These are phyloP conservation scores for Calycina marina DNA, from an alignment of 2,329 filamentous ascomycete species.

Conservation along the genomic window DNA sequence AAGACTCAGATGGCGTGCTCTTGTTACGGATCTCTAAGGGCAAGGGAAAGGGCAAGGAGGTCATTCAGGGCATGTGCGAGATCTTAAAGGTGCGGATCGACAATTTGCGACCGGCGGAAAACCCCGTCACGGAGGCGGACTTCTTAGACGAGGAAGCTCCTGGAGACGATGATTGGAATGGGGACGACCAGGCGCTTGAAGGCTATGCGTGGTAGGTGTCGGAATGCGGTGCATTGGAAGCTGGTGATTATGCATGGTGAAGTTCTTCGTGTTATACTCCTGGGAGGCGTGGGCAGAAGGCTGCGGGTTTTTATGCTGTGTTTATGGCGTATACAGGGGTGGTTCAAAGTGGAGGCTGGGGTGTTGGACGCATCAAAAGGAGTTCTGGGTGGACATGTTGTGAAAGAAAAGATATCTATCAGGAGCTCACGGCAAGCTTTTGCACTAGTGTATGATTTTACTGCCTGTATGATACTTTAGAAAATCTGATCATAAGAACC, in stretches of 20 bases:
- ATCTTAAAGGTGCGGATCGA: conserved; percentile 60
- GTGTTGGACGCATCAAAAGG: too few relatives aligned
- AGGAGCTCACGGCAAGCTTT: too few relatives aligned
- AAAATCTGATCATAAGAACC: too few relatives aligned
- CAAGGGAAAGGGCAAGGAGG: conserved; percentile 24
- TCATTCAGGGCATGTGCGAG: conserved; percentile 55
- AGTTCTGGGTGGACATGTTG: too few relatives aligned
- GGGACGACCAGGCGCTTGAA: conserved; percentile 12
- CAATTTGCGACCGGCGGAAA: conserved; percentile 58
- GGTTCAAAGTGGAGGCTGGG: too few relatives aligned
- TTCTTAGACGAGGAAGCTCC: conserved; percentile 47
- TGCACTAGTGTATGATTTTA: too few relatives aligned
- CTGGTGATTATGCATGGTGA: not conserved
- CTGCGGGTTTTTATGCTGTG: too few relatives aligned
- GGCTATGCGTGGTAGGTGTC: conserved; percentile 17
- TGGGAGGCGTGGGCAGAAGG: too few relatives aligned
- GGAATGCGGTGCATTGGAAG: not conserved
- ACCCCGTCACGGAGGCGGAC: conserved; percentile 55
- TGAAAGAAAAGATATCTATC: too few relatives aligned
- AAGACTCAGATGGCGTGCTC: conserved; percentile 9
- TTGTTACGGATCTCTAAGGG: conserved; percentile 3
- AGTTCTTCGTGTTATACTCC: too few relatives aligned
- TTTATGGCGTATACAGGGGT: too few relatives aligned
- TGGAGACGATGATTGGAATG: conserved; percentile 38
- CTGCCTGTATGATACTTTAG: too few relatives aligned